Evolutionary conservation across 2,329 filamentous ascomycete genomes (phyloP).

Genomic region (Scleromitrula shiraiana): DNA sequence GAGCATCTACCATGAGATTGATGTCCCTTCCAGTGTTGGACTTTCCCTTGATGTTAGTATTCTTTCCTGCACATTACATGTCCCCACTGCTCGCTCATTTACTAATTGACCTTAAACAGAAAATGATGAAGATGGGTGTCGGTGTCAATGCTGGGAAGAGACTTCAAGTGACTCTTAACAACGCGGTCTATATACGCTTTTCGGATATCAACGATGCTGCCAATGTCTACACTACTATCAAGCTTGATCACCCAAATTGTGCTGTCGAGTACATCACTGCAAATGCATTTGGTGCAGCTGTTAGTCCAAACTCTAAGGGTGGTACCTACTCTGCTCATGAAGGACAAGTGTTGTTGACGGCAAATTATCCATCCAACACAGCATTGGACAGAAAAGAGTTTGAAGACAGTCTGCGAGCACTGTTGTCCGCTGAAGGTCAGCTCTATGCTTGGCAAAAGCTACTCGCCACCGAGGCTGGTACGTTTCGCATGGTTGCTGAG

Average conservation of each 20-base stretch:
- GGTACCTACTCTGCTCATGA: constrained; percentile 38
- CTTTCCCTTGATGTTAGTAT: constrained; percentile 18
- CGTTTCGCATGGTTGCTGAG: constrained; percentile 43
- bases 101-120: constrained; percentile 12
- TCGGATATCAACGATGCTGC: constrained; percentile 22
- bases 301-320: constrained; percentile 15
- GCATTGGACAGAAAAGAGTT: constrained; percentile 24
- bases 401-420: constrained; percentile 34
- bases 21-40: constrained; percentile 16
- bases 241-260: constrained; percentile 16
- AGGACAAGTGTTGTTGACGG: constrained; percentile 47
- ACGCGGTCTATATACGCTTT: constrained; percentile 16
- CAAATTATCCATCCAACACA: constrained; percentile 29
- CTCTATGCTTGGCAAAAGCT: constrained; percentile 44
- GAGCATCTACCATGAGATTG: constrained; percentile 16
- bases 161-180: constrained; percentile 12
- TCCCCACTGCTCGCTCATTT: neutral
- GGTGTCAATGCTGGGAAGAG: constrained; percentile 10
- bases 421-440: constrained; percentile 41
- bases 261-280: constrained; percentile 23
- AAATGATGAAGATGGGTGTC: constrained; percentile 12
- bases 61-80: too few relatives aligned
- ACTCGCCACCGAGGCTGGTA: constrained; percentile 33
- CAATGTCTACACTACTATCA: constrained; percentile 18
- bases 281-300: constrained; percentile 12